Evolutionary conservation across 805 yeast species (phyloP).

Genomic region (Candida taoyuanica): DNA sequence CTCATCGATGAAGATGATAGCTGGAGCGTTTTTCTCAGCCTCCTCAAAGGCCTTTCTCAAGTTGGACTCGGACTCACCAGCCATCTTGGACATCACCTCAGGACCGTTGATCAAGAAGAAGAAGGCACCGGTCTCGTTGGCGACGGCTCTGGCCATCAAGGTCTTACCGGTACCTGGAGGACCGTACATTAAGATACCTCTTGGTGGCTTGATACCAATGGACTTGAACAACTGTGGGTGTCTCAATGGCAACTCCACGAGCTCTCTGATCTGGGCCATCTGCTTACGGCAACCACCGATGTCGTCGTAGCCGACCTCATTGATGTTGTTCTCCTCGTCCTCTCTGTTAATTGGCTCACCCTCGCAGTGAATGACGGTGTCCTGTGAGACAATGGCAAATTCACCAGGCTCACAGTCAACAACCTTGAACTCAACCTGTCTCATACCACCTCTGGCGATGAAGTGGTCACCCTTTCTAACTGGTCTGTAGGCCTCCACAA

Average conservation of each 20-base stretch:
- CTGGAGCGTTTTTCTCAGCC: conserved; percentile 97
- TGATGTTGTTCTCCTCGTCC: conserved; percentile 94
- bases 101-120: conserved; percentile 98
- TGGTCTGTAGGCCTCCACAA: conserved; percentile 98
- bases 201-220: conserved; percentile 98
- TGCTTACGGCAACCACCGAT: conserved; percentile 99
- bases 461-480: conserved; percentile 96
- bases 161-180: conserved; percentile 99
- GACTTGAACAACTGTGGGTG: conserved; percentile 98
- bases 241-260: conserved; percentile 96
- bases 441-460: conserved; percentile 97
- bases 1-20: conserved; percentile 97
- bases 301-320: conserved; percentile 97
- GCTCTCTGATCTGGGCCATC: conserved; percentile 98
- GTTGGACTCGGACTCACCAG: conserved; percentile 97
- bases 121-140: conserved; percentile 98
- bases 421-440: conserved; percentile 98
- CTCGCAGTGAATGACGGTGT: conserved; percentile 95
- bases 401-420: conserved; percentile 98
- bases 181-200: conserved; percentile 96
- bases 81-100: conserved; percentile 99
- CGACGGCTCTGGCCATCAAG: conserved; percentile 99
- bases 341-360: conserved; percentile 98
- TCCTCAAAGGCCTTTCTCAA: conserved; percentile 98
- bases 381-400: conserved; percentile 97